These are phyloP conservation scores for Suillus clintonianus DNA, from an alignment of 768 basidiomycete genomes.

Conservation along the genomic window DNA sequence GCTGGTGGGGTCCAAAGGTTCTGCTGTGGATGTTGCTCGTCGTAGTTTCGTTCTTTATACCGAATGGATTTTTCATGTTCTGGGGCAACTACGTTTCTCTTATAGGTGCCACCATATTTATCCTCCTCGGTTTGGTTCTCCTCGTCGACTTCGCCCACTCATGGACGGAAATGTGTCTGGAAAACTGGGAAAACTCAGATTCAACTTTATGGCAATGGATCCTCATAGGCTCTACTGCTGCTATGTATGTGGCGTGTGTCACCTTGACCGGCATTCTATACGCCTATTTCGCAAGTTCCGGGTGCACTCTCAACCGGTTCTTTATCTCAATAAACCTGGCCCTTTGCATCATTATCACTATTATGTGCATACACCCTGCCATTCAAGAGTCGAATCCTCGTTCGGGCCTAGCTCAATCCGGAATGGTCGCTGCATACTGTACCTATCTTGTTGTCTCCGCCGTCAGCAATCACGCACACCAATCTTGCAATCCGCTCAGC, in stretches of 20 bases:
- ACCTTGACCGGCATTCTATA: slow-evolving; percentile 88
- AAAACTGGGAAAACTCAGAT: slow-evolving; percentile 88
- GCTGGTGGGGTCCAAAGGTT: slow-evolving; percentile 99
- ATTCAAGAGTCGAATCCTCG: slow-evolving; percentile 93
- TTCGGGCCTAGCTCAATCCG: slow-evolving; percentile 91
- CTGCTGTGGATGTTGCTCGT: slow-evolving; percentile 86
- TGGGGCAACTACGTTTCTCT: slow-evolving; percentile 94
- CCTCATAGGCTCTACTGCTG: slow-evolving; percentile 88
- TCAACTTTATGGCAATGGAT: slow-evolving; percentile 97
- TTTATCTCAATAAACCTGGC: slow-evolving; percentile 95
- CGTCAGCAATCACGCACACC: slow-evolving; percentile 87
- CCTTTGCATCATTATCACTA: slow-evolving; percentile 75
- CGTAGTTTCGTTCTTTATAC: slow-evolving; percentile 87
- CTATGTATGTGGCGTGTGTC: slow-evolving; percentile 83
- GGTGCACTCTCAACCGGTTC: slow-evolving; percentile 92
- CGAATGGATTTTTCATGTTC: slow-evolving; percentile 96
- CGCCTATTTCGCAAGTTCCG: slow-evolving; percentile 85
- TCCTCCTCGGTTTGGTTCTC: slow-evolving; percentile 94
- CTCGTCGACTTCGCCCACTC: slow-evolving; percentile 98
- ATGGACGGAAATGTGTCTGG: slow-evolving; percentile 96
- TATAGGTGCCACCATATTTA: slow-evolving; percentile 92
- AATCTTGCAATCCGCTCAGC: slow-evolving; percentile 87
- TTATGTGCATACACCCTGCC: slow-evolving; percentile 79
- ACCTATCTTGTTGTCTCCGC: slow-evolving; percentile 95
- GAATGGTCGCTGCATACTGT: slow-evolving; percentile 98